Percentiles rank a stretch among this genome's conserved stretches.
phyloP scores from a whole-genome alignment of 768 basidiomycete species.

The Phaeotremella skinneri region DNA sequence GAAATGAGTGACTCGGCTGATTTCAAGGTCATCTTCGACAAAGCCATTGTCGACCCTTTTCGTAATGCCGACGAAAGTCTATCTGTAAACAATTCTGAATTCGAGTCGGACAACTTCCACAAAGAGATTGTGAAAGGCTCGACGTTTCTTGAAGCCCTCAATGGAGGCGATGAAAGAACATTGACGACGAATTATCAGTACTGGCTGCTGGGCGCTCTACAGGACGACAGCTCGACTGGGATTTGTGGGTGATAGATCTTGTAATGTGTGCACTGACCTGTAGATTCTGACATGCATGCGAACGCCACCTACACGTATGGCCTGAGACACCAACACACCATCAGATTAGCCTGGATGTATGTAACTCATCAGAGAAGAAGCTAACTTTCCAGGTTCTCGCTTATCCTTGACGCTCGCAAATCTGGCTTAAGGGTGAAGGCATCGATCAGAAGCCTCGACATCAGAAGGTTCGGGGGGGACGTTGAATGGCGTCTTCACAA shows the following conservation, averaged over 20 bases:
- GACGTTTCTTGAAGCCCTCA: slow-evolving; percentile 23
- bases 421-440: slow-evolving; percentile 32
- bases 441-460: slow-evolving; percentile 17
- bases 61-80: slow-evolving; percentile 25
- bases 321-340: slow-evolving; percentile 23
- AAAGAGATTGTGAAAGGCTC: slow-evolving; percentile 29
- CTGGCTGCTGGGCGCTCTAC: slow-evolving; percentile 29
- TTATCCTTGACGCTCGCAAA: slow-evolving; percentile 41
- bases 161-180: slow-evolving; percentile 13
- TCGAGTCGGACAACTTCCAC: slow-evolving; percentile 35
- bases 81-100: slow-evolving; percentile 21
- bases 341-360: slow-evolving; percentile 39
- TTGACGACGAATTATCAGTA: slow-evolving; percentile 24
- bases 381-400: slow-evolving; percentile 30
- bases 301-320: slow-evolving; percentile 38
- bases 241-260: slow-evolving; percentile 24
- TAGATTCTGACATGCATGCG: slow-evolving; percentile 41
- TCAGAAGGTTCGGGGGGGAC: slow-evolving; percentile 15
- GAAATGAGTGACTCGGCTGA: not conserved
- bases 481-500: slow-evolving; percentile 30
- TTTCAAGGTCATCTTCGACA: slow-evolving; percentile 29
- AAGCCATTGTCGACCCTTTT: slow-evolving; percentile 28
- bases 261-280: not conserved
- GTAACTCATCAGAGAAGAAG: not conserved
- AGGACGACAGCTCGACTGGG: slow-evolving; percentile 23